Percentiles rank a stretch among this genome's conserved stretches.
Evolutionary conservation across 371 early-diverging fungal species (phyloP).

Genomic region (Mortierella sp.): DNA sequence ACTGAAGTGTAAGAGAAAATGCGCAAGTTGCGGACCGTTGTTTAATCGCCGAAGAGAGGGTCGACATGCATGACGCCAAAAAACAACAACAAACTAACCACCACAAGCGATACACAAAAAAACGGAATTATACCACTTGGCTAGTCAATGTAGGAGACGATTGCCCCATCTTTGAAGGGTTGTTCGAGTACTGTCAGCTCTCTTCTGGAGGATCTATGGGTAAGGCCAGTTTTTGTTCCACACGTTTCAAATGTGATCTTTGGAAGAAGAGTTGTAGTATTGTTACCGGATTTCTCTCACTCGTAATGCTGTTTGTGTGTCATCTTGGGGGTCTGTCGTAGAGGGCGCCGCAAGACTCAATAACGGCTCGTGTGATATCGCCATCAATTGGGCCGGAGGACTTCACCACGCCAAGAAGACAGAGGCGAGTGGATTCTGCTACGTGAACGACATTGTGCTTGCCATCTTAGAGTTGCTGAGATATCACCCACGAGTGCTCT

Average conservation of each 20-base stretch:
- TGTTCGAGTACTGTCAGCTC: conserved; percentile 95
- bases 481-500: conserved; percentile 95
- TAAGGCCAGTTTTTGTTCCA: conserved; percentile 36
- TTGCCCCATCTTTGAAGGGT: conserved; percentile 98
- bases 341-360: conserved; percentile 94
- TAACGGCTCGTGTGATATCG: conserved; percentile 91
- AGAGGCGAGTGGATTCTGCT: conserved; percentile 99
- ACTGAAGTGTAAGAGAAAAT: conserved; percentile 73
- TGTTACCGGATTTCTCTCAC: background rate
- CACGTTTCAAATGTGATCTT: background rate
- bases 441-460: conserved; percentile 99
- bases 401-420: conserved; percentile 98
- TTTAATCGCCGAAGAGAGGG: background rate
- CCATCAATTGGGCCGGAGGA: conserved; percentile 99
- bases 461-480: conserved; percentile 96
- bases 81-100: background rate
- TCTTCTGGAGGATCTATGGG: conserved; percentile 96
- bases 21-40: background rate
- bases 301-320: background rate
- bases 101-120: too few relatives aligned
- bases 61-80: background rate
- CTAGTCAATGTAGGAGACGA: conserved; percentile 94
- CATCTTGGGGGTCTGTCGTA: conserved; percentile 25
- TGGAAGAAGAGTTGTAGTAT: background rate
- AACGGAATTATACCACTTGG: too few relatives aligned